phyloP scores from a whole-genome alignment of 176 grass and related monocot species.

The Dendrocalamus sinicus region DNA sequence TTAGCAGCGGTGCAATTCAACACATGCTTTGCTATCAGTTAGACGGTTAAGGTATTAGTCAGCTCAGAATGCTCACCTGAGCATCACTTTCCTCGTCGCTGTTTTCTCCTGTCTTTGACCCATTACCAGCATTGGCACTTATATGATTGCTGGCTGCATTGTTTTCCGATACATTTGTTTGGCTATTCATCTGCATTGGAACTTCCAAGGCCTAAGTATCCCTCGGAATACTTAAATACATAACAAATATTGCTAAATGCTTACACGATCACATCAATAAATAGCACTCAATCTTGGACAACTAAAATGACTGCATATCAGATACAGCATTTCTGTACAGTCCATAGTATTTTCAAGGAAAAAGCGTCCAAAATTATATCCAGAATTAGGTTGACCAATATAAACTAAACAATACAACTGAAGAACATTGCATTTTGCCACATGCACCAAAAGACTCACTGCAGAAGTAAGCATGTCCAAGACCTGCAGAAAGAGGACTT shows the following conservation, averaged over 20 bases:
- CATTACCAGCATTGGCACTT: constrained; percentile 67
- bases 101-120: constrained; percentile 68
- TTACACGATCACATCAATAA: neutral
- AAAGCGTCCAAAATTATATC: neutral
- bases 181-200: constrained; percentile 67
- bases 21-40: constrained; percentile 23
- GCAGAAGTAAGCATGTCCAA: constrained; percentile 22
- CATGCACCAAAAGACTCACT: constrained; percentile 5
- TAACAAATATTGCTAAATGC: constrained; percentile 17
- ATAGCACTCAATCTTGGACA: neutral
- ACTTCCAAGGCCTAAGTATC: constrained; percentile 30
- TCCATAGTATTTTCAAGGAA: neutral
- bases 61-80: constrained; percentile 62
- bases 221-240: constrained; percentile 21
- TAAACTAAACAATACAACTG: constrained; percentile 3
- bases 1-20: neutral
- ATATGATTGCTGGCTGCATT: constrained; percentile 80
- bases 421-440: neutral
- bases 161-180: constrained; percentile 73
- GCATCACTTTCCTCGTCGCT: constrained; percentile 63
- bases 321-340: neutral
- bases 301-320: constrained; percentile 15
- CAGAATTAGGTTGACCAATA: neutral
- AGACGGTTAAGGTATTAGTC: constrained; percentile 11
- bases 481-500: constrained; percentile 43